phyloP scores from a whole-genome alignment of 2,329 filamentous ascomycete species.

The Coniella lustricola region DNA sequence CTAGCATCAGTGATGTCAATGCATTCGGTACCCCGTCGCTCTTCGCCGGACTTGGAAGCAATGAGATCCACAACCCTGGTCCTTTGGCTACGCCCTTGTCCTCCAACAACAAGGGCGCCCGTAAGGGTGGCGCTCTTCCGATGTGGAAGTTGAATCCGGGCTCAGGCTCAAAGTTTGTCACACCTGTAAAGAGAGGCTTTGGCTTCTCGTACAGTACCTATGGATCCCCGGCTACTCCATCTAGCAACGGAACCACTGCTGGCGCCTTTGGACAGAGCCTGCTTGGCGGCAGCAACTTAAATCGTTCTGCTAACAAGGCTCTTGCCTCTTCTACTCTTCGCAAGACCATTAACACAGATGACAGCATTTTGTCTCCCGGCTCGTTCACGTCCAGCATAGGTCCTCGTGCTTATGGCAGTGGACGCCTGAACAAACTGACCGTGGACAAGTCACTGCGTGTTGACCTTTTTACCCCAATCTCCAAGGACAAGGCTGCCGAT shows the following conservation, averaged over 20 bases:
- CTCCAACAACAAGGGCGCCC: conserved; percentile 64
- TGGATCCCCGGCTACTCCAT: conserved; percentile 67
- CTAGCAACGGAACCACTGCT: conserved; percentile 63
- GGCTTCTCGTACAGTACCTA: conserved; percentile 93
- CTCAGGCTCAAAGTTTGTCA: conserved; percentile 71
- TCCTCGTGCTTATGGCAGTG: conserved; percentile 58
- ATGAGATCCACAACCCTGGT: conserved; percentile 64
- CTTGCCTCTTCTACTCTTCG: conserved; percentile 82
- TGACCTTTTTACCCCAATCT: conserved; percentile 58
- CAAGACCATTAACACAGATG: conserved; percentile 71
- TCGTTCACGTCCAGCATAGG: conserved; percentile 68
- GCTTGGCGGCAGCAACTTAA: conserved; percentile 55
- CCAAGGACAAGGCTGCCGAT: conserved; percentile 37
- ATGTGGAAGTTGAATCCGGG: conserved; percentile 82
- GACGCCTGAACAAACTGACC: conserved; percentile 77
- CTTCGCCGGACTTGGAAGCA: conserved; percentile 65
- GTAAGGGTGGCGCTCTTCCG: conserved; percentile 72
- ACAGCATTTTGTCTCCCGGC: conserved; percentile 78
- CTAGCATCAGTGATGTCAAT: conserved; percentile 74
- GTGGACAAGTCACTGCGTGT: conserved; percentile 83
- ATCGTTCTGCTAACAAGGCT: conserved; percentile 74
- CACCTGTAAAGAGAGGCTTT: conserved; percentile 79
- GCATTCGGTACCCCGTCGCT: conserved; percentile 86
- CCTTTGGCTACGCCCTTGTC: conserved; percentile 87
- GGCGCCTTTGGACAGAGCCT: conserved; percentile 61